These are phyloP conservation scores for Pythium pyrilobum DNA, from an alignment of 352 stramenopile species.

Conservation along the genomic window DNA sequence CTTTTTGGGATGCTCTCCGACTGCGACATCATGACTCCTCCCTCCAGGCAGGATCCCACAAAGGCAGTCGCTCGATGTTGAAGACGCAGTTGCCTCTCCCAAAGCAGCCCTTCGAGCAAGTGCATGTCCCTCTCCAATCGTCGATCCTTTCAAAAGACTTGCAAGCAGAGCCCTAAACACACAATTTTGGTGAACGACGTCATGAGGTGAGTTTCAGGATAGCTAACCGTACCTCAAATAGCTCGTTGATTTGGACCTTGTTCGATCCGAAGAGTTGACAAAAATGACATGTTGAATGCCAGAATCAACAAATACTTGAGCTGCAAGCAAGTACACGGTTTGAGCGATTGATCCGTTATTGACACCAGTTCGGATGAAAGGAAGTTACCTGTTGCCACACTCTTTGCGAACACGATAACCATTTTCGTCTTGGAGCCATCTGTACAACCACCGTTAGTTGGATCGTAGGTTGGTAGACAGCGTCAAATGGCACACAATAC, in stretches of 20 bases:
- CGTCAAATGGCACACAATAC: neutral
- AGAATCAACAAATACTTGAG: constrained; percentile 40
- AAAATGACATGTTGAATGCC: constrained; percentile 50
- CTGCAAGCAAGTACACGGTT: constrained; percentile 21
- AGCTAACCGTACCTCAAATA: constrained; percentile 40
- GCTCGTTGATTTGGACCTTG: constrained; percentile 27
- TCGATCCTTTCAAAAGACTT: constrained; percentile 33
- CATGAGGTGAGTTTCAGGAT: neutral
- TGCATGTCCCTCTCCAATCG: constrained; percentile 23
- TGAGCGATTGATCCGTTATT: too few species aligned
- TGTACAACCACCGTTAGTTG: too few species aligned
- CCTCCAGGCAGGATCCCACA: constrained; percentile 19
- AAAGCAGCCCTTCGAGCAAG: constrained; percentile 9
- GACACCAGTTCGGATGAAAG: too few species aligned
- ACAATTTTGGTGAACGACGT: neutral
- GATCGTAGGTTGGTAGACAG: too few species aligned
- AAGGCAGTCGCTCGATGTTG: constrained; percentile 6
- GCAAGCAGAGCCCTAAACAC: constrained; percentile 35
- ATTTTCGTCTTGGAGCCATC: constrained; percentile 1
- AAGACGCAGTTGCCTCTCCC: neutral
- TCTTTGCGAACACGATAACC: constrained; percentile 18
- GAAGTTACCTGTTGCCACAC: constrained; percentile 13
- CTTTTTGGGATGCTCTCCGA: constrained; percentile 14
- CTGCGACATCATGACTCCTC: constrained; percentile 16
- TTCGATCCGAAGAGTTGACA: constrained; percentile 36